Base-by-base conservation (phyloP, 2,329 filamentous ascomycete species). In the Pezicula rhizophila region DNA sequence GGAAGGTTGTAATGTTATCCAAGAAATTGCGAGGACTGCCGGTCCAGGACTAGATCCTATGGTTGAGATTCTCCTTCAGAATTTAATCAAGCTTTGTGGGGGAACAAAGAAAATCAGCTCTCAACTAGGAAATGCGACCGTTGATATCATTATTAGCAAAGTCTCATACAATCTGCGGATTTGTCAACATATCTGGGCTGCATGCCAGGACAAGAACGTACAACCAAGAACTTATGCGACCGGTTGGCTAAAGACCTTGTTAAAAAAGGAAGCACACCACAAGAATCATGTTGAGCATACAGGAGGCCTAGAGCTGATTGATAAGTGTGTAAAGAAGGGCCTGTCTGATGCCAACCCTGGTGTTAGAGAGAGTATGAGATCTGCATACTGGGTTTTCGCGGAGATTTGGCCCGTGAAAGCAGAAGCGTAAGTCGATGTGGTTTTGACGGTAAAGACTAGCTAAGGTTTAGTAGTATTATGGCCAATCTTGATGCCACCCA, bases 71-170 rank as follows among this genome's bases (percentile, higher is more conserved):
- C 75, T 96, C 18, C 80, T 97, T 69, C 90, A 96, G 62, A 85
- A 82, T 25, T 81, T 96, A 59, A 82, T 97, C 70, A 96, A 96
- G 68, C 79, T 96, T 54, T 91, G 86, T 56, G 89, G 84, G 8
- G 84, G 84, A 20, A 95, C 92, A 42, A 99, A 99, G 69, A 95
- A 95, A 67, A 96, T 99, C 57, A 84, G 81, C 49, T 89, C 89
- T 1, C 85, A 95, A 61, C 84, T 87, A 55, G 92, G 88, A 46
- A 91, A 95, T 62, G 66, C 73, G 14, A 89, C 87, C 0, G 84
- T 96, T n/a, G 85, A 93, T 56, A 81, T 77, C 17, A 84, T 99
- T 46, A 79, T 97, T 54, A 79, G 82, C 53, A 84, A 85, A 58
- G 85, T 86, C 26, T 85, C 90, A 0, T 97, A 92, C 68, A 91